Conservation (phyloP, 1,284 basidiomycete genomes). For the Fomitopsis pinicola region DNA sequence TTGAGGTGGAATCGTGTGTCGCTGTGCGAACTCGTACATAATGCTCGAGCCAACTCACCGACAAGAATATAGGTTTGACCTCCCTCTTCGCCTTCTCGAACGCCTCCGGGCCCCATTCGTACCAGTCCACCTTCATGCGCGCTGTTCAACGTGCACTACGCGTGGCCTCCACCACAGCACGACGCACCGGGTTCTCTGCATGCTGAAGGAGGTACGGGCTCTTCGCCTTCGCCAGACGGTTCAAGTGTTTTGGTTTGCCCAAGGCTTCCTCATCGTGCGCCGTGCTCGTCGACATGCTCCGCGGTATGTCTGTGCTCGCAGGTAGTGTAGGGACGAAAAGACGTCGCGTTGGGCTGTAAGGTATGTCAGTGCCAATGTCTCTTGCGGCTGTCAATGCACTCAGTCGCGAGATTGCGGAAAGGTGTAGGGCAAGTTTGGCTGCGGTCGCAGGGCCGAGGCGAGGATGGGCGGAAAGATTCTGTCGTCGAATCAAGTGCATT, state of each 20-base stretch:
- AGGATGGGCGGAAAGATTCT: not conserved
- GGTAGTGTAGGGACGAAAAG: too few species aligned
- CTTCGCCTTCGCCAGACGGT: constrained; percentile 34
- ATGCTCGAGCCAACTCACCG: constrained; percentile 14
- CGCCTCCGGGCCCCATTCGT: constrained; percentile 38
- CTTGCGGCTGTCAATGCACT: too few species aligned
- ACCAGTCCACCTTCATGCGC: constrained; percentile 32
- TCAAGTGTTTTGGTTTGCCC: constrained; percentile 12
- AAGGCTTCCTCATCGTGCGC: not conserved
- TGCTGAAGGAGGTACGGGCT: constrained; percentile 43
- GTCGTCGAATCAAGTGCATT: not conserved
- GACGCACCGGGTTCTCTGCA: constrained; percentile 36
- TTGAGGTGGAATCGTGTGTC: too few species aligned
- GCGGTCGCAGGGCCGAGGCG: too few species aligned
- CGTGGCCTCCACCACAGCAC: too few species aligned
- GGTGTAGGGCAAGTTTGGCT: too few species aligned
- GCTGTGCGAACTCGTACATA: not conserved
- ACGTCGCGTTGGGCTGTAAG: too few species aligned
- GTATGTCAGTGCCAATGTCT: too few species aligned
- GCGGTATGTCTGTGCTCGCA: not conserved
- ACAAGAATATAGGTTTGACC: constrained; percentile 40
- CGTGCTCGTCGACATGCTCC: not conserved
- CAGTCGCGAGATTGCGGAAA: too few species aligned
- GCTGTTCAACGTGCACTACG: too few species aligned
- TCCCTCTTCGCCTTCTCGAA: constrained; percentile 34